phyloP scores from a whole-genome alignment of 2,329 filamentous ascomycete genomes.

The Ampelomyces quisqualis region DNA sequence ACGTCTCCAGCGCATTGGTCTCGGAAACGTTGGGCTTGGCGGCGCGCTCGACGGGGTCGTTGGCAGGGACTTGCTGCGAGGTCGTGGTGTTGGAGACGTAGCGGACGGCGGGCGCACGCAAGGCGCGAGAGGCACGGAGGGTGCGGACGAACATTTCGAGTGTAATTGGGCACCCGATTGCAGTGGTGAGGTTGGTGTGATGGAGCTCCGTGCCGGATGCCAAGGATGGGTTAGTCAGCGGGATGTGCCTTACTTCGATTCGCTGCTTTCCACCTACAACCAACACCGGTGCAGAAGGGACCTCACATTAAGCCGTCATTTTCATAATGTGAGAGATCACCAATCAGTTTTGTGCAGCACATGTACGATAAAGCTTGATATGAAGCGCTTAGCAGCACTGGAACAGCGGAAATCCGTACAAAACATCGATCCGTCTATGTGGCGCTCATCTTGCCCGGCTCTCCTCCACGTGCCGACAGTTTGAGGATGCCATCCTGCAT shows the following conservation, averaged over 20 bases:
- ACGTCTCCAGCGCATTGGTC: constrained; percentile 61
- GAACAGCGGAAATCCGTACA: no score
- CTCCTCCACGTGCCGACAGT: not conserved
- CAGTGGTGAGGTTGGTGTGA: constrained; percentile 3
- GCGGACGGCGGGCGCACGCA: constrained; percentile 30
- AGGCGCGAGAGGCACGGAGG: constrained; percentile 31
- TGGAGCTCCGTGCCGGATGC: constrained; percentile 13
- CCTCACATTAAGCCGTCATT: no score
- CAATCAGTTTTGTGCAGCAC: no score
- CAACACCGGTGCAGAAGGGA: not conserved
- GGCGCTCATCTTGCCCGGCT: not conserved
- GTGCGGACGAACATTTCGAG: constrained; percentile 30
- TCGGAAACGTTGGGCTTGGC: constrained; percentile 56
- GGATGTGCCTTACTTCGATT: not conserved
- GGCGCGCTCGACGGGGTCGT: constrained; percentile 58
- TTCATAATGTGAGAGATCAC: no score
- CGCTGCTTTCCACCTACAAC: not conserved
- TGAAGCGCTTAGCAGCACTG: no score
- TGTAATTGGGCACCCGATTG: constrained; percentile 18
- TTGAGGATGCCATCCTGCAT: not conserved
- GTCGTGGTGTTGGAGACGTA: constrained; percentile 26
- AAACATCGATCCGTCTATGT: not conserved
- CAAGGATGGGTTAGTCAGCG: constrained; percentile 15
- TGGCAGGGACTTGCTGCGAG: constrained; percentile 67
- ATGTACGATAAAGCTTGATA: no score